Base-by-base conservation (phyloP, 495 filamentous ascomycete species). In the Recurvomyces mirabilis region DNA sequence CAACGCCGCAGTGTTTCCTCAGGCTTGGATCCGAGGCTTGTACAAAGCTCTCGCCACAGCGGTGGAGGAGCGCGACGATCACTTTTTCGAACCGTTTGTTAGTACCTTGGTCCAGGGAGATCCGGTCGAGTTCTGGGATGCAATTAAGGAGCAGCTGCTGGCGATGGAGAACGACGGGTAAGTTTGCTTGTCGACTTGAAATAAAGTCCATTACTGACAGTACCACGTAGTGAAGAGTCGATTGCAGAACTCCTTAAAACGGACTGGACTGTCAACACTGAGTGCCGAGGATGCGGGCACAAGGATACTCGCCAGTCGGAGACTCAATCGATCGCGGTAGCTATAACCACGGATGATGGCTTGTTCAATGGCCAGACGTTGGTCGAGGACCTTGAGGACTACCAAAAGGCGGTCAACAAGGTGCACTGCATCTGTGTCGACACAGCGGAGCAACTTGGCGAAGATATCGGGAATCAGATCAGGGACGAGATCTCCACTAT, bases 91-190 rank as follows among this genome's bases (percentile, higher is more conserved):
- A 14, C n/a, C 9, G 6, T 25, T 20, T 6, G 19, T 15, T 34
- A 13, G 42, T 10, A 36, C n/a, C n/a, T n/a, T 17, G 10, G 14
- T 15, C 42, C 42, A 45, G 30, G 32, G 23, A 18, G 42, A 45
- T 37, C 42, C 42, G 32, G 11, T 35, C 13, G 42, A 45, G 29
- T 26, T 45, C 12, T 37, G 22, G 13, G 2, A 20, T 11, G 35
- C 37, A 30, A 13, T 45, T 17, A 13, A 20, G 10, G 32, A 17
- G 7, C 9, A 23, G 21, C 32, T 45, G 30, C 28, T 13, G 5
- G 31, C 5, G 13, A 32, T 20, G 14, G 29, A 31, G 26, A n/a
- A n/a, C n/a, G n/a, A n/a, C n/a, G n/a, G n/a, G n/a, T n/a, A n/a
- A n/a, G n/a, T n/a, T n/a, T n/a, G n/a, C n/a, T n/a, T n/a, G n/a